Evolutionary conservation across 129 eudicot species (phyloP).

Genomic region (Deinandra increscens): DNA sequence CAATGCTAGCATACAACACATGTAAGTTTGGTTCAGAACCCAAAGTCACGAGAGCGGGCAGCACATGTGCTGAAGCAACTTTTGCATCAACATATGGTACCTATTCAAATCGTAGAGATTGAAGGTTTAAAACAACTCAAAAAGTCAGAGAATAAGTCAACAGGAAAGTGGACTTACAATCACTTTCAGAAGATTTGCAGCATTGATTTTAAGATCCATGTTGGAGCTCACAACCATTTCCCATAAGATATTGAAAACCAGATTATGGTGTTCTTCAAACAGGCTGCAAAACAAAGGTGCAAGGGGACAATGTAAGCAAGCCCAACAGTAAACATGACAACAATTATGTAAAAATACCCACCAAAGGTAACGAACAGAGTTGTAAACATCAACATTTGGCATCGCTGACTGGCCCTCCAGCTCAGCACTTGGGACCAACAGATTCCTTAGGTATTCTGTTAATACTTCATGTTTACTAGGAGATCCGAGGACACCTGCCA

Average conservation of each 20-base stretch:
- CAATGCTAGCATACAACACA: slow-evolving; percentile 93
- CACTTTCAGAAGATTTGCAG: slow-evolving; percentile 79
- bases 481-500: slow-evolving; percentile 85
- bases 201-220: slow-evolving; percentile 65
- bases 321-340: slow-evolving; percentile 12
- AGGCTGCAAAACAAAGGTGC: slow-evolving; percentile 47
- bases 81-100: slow-evolving; percentile 90
- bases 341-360: slow-evolving; percentile 26
- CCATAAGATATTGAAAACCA: slow-evolving; percentile 85
- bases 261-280: slow-evolving; percentile 76
- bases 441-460: slow-evolving; percentile 66
- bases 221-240: slow-evolving; percentile 94
- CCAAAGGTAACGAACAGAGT: slow-evolving; percentile 94
- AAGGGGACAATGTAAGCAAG: slow-evolving; percentile 21
- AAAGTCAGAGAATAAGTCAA: slow-evolving; percentile 9
- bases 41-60: slow-evolving; percentile 94
- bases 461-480: slow-evolving; percentile 69
- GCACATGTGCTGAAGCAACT: slow-evolving; percentile 73
- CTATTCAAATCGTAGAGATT: slow-evolving; percentile 30
- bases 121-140: not conserved
- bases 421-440: slow-evolving; percentile 54
- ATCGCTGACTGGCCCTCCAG: slow-evolving; percentile 51
- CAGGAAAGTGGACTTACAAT: slow-evolving; percentile 51
- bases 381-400: slow-evolving; percentile 56
- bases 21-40: slow-evolving; percentile 90